Base-by-base conservation (phyloP, 768 basidiomycete genomes). In the Mycena alexandri region DNA sequence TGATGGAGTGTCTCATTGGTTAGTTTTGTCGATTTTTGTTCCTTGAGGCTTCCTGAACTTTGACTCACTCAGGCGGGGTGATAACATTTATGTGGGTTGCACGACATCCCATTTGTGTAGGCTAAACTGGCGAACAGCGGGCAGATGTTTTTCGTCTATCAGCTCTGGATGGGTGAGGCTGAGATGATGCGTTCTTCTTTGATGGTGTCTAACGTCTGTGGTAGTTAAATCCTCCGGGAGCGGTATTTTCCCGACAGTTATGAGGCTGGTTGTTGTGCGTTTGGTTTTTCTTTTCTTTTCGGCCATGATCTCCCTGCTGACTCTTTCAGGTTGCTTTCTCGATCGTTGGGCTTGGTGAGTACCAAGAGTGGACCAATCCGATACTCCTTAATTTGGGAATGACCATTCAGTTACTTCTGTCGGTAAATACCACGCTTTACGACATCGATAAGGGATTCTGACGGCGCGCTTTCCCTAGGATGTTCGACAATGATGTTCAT, bases 131-230 rank as follows among this genome's bases (percentile, higher is more conserved):
- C 29, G 6, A 16, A 79, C 83, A 2, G 79, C 82, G 2, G 67
- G 14, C 84, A 85, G 64, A 70, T 80, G 66, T 83, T 80, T 70
- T 84, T 85, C 62, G 82, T 79, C 6, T 75, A 79, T 58, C 83
- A 84, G 68, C 70, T 84, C 9, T 77, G 81, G 48, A 70, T 71
- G 16, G 80, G 81, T 81, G 56, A 22, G 74, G 61, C 43, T n/a
- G n/a, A 21, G 21, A 8, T 34, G 17, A 17, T 42, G 33, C 56
- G 24, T 17, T 57, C 29, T 29, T 41, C 19, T 34, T 43, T 19
- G 11, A n/a, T 33, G 29, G 17, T 19, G 6, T 17, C 51, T 54
- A 3, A 54, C 17, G 9, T 13, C 29, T 34, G 13, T 24, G 14
- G n/a, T 34, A 80, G 80, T 79, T 17, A 77, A 74, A 52, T 73